Base-by-base conservation (phyloP, 495 filamentous ascomycete genomes). In the Penicillium daleae region DNA sequence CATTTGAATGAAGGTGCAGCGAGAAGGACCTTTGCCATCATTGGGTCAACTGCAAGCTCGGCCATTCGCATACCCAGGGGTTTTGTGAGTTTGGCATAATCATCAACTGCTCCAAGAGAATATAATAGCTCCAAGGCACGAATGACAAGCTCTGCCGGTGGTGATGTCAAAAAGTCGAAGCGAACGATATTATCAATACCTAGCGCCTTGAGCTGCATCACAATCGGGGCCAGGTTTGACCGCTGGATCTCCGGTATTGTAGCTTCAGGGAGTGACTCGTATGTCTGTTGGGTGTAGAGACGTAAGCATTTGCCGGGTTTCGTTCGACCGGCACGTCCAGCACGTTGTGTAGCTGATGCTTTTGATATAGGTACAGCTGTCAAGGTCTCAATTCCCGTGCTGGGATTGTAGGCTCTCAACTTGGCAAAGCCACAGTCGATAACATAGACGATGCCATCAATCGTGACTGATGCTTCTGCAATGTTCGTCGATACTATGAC, bases 401-500 rank as follows among this genome's bases (percentile, higher is more conserved):
- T 82, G 2, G 94, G 92, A 65, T 97, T 92, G 77, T 90, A 98
- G 6, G 92, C 91, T 35, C 93, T 87, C 3, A 97, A 75, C 66
- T 99, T 98, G 63, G 96, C 92, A 70, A 91, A 97, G 9, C 96
- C 95, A 49, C 87, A 90, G 73, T 99, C 95, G 55, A 98, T 83
- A 19, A 99, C 94, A 69, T 93, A 98, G 50, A 92, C 87, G 63
- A 98, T 92, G 6, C 92, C 93, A 59, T 96, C 90, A 48, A 99
- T 97, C 8, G 95, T 99, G 17, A 99, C 87, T 0, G 90, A 94
- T 21, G 95, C 96, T 78, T 99, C 95, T 35, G 95, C 92, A 63
- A 99, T 97, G 72, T 98, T 98, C 50, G 95, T 98, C 4, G 91
- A 92, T 61, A 99, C 87, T 48, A 99, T 90, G 33, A 97, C 91